Evolutionary conservation across 345 rosid species (phyloP), one percentile per base, ranked within the genome.

Genomic region (Eutrema japonicum): DNA sequence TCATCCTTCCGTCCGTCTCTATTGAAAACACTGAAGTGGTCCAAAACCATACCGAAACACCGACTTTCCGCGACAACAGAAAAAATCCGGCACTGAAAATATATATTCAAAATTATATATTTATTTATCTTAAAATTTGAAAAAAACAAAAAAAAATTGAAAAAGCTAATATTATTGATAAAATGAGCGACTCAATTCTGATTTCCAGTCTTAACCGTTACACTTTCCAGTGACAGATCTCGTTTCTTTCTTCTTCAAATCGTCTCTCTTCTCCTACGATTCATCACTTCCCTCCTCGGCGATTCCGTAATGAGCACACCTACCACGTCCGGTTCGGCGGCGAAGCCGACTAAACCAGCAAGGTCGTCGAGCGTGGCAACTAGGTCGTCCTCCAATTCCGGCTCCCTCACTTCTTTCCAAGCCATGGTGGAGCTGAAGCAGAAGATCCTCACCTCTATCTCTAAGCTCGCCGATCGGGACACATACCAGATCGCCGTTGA

Each of bases 371-470:
- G 73, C 12, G 50, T 76, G 26, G 37, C 83, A 41, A 45, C 81
- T 66, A 68, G 82, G 79, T 66, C 83, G 73, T 53, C 82, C 29
- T 78, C 79, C 47, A 45, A 72, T 79, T 12, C 96, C 35, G 76
- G 92, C 8, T 87, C 98, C 10, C 81, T 89, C 61, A 81, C 97
- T 40, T 80, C 96, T 10, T 97, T 92, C 77, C 83, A 86, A 55
- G 98, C 98, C 50, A 96, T 90, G 98, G 95, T 96, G 18, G 99
- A 96, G 71, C 84, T 84, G 40, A 96, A 96, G 83, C 99, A 96
- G 59, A 79, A 83, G 79, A 88, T 92, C 79, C 79, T 96, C 36
- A 89, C 95, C n/a, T 90, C 89, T 27, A 85, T 92, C 60, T 84
- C 96, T 32, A 96, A 96, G 78, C 92, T 96, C 7, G 85, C 96